A percentile compares a stretch with the other conserved stretches of the same genome.
Evolutionary conservation across 352 stramenopile species (phyloP).

Genomic region (Halophytophthora batemanensis): DNA sequence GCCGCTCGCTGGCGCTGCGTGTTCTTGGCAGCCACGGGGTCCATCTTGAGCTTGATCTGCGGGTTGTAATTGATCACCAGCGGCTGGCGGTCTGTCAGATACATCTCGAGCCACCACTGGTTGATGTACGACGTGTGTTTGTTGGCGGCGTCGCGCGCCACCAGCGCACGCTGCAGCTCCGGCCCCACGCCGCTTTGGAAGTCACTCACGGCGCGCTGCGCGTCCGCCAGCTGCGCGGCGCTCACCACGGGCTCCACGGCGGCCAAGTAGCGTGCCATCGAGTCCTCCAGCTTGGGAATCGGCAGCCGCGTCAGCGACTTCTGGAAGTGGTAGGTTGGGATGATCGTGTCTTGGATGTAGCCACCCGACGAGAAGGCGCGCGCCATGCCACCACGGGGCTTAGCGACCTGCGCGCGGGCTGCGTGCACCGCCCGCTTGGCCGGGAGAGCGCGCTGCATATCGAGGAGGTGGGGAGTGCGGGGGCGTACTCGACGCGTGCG

Average conservation of each 20-base stretch:
- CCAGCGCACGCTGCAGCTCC: slow-evolving; percentile 68
- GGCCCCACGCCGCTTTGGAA: slow-evolving; percentile 61
- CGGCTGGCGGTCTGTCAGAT: slow-evolving; percentile 82
- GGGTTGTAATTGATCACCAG: slow-evolving; percentile 91
- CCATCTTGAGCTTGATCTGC: slow-evolving; percentile 87
- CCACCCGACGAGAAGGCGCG: slow-evolving; percentile 27
- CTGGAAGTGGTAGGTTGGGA: slow-evolving; percentile 88
- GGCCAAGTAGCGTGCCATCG: slow-evolving; percentile 70
- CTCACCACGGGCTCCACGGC: slow-evolving; percentile 75
- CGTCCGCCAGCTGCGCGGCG: slow-evolving; percentile 49
- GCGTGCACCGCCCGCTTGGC: not conserved
- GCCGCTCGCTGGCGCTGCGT: slow-evolving; percentile 76
- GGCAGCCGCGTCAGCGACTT: slow-evolving; percentile 80
- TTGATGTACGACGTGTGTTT: slow-evolving; percentile 91
- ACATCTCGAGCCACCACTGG: slow-evolving; percentile 93
- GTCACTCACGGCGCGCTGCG: slow-evolving; percentile 45
- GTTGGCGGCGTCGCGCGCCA: slow-evolving; percentile 75
- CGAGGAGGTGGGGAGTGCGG: not conserved
- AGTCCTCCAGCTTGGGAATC: slow-evolving; percentile 87
- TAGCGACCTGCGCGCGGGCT: not conserved
- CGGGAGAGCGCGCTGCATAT: slow-evolving; percentile 7
- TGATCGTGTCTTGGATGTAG: slow-evolving; percentile 86
- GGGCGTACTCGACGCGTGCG: no score
- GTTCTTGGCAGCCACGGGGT: slow-evolving; percentile 82
- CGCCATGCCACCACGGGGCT: not conserved